These are phyloP conservation scores for Ogataea pini DNA, from an alignment of 805 yeast genomes.

Conservation along the genomic window DNA sequence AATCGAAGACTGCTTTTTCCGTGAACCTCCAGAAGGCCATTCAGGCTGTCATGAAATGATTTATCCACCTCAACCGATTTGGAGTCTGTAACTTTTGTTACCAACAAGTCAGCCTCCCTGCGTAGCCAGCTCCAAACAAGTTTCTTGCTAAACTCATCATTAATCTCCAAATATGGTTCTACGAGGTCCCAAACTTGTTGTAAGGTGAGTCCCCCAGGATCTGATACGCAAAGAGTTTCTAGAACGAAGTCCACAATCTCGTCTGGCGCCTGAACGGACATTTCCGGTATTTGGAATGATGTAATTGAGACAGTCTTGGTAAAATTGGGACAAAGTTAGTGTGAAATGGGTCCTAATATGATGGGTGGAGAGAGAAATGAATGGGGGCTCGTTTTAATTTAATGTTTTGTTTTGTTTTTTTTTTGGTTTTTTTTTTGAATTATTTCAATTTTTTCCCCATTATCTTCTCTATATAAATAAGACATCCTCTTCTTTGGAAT, in stretches of 20 bases:
- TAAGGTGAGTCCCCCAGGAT: conserved; percentile 35
- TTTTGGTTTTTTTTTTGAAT: background rate
- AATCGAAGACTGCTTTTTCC: conserved; percentile 24
- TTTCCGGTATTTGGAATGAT: too few species aligned
- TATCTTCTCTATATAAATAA: background rate
- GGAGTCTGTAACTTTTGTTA: conserved; percentile 6
- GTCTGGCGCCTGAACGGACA: conserved; percentile 33
- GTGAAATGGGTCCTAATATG: too few species aligned
- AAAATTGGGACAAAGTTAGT: too few species aligned
- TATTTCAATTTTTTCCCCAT: background rate
- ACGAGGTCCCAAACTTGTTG: conserved; percentile 37
- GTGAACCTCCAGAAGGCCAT: conserved; percentile 7
- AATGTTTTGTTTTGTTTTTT: too few species aligned
- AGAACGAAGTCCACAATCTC: conserved; percentile 35
- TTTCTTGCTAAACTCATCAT: conserved; percentile 36
- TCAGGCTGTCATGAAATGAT: conserved; percentile 5
- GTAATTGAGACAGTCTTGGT: too few species aligned
- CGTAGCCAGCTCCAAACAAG: conserved; percentile 42
- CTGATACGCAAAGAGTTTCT: conserved; percentile 39
- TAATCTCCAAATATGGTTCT: conserved; percentile 13
- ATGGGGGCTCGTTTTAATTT: too few species aligned
- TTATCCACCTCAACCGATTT: conserved; percentile 16
- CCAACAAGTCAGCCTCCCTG: conserved; percentile 28
- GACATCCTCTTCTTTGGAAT: background rate
- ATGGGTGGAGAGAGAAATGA: too few species aligned